Conservation (phyloP, 441 rosid species). For the Erodium moschatum region DNA sequence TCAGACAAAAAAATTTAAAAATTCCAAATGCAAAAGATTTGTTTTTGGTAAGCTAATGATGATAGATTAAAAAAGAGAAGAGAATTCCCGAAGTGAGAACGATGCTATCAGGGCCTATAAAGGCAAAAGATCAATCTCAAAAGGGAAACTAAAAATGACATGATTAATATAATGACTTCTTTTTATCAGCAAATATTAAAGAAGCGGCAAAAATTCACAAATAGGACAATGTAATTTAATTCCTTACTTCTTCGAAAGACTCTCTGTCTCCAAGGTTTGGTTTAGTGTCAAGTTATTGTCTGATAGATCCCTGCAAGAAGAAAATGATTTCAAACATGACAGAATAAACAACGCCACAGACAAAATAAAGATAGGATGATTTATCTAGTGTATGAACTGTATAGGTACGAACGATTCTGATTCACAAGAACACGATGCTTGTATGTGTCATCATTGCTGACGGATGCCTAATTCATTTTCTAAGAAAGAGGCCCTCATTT, state of each 20-base stretch:
- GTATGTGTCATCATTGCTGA: too few relatives aligned
- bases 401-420: too few relatives aligned
- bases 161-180: background rate
- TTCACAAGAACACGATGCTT: too few relatives aligned
- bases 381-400: too few relatives aligned
- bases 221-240: background rate
- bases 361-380: too few relatives aligned
- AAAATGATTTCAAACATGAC: background rate
- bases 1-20: background rate
- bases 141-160: background rate
- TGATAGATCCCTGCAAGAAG: constrained; percentile 5
- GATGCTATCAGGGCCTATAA: too few relatives aligned
- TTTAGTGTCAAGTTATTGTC: constrained; percentile 1
- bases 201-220: background rate
- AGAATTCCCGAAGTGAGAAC: too few relatives aligned
- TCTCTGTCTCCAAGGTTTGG: background rate
- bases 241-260: background rate
- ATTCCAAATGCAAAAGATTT: background rate
- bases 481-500: background rate
- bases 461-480: too few relatives aligned
- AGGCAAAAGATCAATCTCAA: background rate
- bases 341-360: background rate
- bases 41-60: too few relatives aligned
- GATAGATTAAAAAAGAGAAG: too few relatives aligned
- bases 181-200: background rate